Conservation (phyloP, 345 rosid species). For the Zanthoxylum bungeanum region DNA sequence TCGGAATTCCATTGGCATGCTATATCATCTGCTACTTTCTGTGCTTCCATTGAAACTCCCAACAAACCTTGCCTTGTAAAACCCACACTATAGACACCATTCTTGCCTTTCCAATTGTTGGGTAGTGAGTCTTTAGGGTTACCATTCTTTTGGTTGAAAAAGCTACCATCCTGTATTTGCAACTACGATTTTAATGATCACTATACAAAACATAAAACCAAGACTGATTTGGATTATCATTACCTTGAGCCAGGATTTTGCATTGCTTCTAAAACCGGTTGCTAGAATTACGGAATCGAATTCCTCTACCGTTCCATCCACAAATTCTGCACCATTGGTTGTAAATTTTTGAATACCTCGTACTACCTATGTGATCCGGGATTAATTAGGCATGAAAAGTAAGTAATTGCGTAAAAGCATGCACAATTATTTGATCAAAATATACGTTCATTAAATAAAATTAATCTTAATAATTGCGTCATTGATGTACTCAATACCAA, state of each 20-base stretch:
- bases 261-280: slow-evolving; percentile 48
- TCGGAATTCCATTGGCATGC: slow-evolving; percentile 23
- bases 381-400: background rate
- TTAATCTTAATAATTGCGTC: no score
- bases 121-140: slow-evolving; percentile 22
- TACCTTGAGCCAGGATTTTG: slow-evolving; percentile 44
- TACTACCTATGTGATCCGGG: slow-evolving; percentile 26
- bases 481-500: no score
- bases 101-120: slow-evolving; percentile 30
- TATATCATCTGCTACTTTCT: slow-evolving; percentile 31
- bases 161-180: slow-evolving; percentile 17
- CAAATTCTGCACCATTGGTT: slow-evolving; percentile 33
- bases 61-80: slow-evolving; percentile 24
- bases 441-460: no score
- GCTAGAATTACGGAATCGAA: slow-evolving; percentile 42
- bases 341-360: slow-evolving; percentile 30
- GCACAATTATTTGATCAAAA: no score
- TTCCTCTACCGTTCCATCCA: slow-evolving; percentile 37
- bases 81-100: slow-evolving; percentile 33
- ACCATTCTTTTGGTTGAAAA: slow-evolving; percentile 18
- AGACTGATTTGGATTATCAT: no score
- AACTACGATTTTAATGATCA: no score
- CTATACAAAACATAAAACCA: no score
- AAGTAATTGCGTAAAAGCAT: background rate
- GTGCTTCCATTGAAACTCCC: slow-evolving; percentile 30